A percentile compares a stretch with the other conserved stretches of the same genome.
phyloP scores from a whole-genome alignment of 164 flowering plant genomes.

The Echeveria elegans region DNA sequence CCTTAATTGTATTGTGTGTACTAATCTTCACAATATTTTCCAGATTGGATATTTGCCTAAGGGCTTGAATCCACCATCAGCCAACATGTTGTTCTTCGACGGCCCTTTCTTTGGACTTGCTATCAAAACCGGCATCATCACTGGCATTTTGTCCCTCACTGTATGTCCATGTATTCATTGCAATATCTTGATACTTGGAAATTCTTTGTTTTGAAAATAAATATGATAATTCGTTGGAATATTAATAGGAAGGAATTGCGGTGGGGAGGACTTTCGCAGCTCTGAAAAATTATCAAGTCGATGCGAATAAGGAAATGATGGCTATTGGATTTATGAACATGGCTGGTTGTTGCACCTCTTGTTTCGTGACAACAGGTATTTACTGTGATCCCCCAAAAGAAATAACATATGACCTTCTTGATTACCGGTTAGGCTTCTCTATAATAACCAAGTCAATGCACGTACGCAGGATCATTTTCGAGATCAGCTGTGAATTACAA shows the following conservation, averaged over 20 bases:
- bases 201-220: neutral
- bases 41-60: conserved; percentile 67
- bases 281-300: conserved; percentile 61
- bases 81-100: conserved; percentile 51
- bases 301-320: conserved; percentile 77
- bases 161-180: conserved; percentile 25
- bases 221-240: neutral
- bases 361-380: conserved; percentile 60
- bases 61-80: conserved; percentile 69
- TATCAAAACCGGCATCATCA: conserved; percentile 55
- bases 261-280: conserved; percentile 74
- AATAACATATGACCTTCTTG: neutral
- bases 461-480: conserved; percentile 54
- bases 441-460: neutral
- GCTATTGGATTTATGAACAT: conserved; percentile 74
- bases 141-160: conserved; percentile 64
- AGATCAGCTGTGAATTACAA: conserved; percentile 71
- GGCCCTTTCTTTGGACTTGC: conserved; percentile 39
- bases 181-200: too few species aligned
- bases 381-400: conserved; percentile 9
- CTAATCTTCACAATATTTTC: neutral
- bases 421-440: neutral
- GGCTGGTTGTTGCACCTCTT: conserved; percentile 64
- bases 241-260: conserved; percentile 61
- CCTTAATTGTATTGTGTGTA: too few species aligned